These are phyloP conservation scores for Leccinellum albellum DNA, from an alignment of 768 basidiomycete species.

Conservation along the genomic window DNA sequence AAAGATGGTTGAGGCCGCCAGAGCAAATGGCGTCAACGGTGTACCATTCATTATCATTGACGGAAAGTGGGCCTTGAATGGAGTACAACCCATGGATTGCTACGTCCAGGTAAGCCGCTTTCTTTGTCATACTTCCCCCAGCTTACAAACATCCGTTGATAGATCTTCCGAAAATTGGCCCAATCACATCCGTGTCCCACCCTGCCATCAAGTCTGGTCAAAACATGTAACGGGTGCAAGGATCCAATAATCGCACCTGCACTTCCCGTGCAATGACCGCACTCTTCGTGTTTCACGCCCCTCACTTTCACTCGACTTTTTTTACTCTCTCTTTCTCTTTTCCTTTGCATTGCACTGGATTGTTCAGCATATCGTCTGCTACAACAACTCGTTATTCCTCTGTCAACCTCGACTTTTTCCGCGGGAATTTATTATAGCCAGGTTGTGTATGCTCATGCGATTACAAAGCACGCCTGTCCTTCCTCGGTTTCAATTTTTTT, in stretches of 20 bases:
- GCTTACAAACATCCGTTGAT: not conserved
- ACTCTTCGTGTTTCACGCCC: not conserved
- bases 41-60: conserved; percentile 52
- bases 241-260: conserved; percentile 16
- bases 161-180: conserved; percentile 34
- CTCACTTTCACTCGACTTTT: not conserved
- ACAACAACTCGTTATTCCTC: conserved; percentile 6
- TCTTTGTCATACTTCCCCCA: not conserved
- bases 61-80: conserved; percentile 42
- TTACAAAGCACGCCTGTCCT: conserved; percentile 11
- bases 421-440: conserved; percentile 17
- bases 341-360: conserved; percentile 13
- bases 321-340: not conserved
- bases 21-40: conserved; percentile 44
- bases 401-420: conserved; percentile 7
- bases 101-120: conserved; percentile 35
- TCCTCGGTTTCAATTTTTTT: conserved; percentile 12
- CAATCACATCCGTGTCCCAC: conserved; percentile 9
- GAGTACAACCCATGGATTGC: conserved; percentile 41
- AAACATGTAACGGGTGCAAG: conserved; percentile 21
- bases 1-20: conserved; percentile 38
- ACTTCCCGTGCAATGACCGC: conserved; percentile 22
- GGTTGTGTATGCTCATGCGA: conserved; percentile 10
- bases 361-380: conserved; percentile 12
- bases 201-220: not conserved